Percentiles rank a stretch among this genome's conserved stretches.
Evolutionary conservation across 306 rosid genomes (phyloP).

Genomic region (Cicer yamashitae): DNA sequence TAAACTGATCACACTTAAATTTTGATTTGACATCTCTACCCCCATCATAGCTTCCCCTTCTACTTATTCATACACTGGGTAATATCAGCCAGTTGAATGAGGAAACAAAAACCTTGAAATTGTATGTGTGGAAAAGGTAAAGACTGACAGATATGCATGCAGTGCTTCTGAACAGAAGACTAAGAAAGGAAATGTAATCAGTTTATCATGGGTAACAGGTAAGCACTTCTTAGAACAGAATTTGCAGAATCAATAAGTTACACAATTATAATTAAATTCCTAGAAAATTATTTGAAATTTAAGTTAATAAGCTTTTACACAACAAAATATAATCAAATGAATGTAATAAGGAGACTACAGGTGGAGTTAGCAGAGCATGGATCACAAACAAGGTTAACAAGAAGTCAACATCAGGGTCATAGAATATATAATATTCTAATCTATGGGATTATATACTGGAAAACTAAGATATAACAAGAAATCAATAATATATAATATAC

Average conservation of each 20-base stretch:
- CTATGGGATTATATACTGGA: not conserved
- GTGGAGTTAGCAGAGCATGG: conserved; percentile 2
- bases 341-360: not conserved
- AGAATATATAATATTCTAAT: not conserved
- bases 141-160: not conserved
- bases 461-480: conserved; percentile 12
- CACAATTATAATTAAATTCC: not conserved
- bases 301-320: not conserved
- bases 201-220: conserved; percentile 21
- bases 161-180: conserved; percentile 20
- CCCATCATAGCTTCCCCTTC: conserved; percentile 18
- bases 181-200: conserved; percentile 21
- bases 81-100: conserved; percentile 34
- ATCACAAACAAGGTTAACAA: conserved; percentile 3
- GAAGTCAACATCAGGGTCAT: conserved; percentile 22
- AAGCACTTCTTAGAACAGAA: conserved; percentile 15
- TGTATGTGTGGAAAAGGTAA: not conserved
- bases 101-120: conserved; percentile 5
- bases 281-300: conserved; percentile 13
- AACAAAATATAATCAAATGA: not conserved
- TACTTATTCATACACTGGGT: conserved; percentile 2
- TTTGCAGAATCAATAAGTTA: conserved; percentile 6
- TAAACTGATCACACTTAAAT: not conserved
- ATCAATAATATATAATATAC: conserved; percentile 41
- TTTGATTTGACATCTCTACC: conserved; percentile 20